A percentile compares a stretch with the other conserved stretches of the same genome.
phyloP scores from a whole-genome alignment of 2,329 filamentous ascomycete genomes.

The Fusarium marasasianum region DNA sequence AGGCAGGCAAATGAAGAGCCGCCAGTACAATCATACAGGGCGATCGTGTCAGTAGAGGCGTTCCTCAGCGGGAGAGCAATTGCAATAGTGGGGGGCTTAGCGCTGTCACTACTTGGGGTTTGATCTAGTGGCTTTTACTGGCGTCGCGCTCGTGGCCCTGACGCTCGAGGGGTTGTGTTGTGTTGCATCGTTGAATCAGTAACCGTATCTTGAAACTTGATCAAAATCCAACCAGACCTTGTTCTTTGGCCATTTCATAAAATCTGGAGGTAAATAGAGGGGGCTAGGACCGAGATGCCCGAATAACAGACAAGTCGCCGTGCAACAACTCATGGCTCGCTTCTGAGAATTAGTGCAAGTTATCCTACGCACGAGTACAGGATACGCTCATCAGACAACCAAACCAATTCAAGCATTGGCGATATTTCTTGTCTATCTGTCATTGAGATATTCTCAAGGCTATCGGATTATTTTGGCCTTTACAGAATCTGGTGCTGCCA shows the following conservation, averaged over 20 bases:
- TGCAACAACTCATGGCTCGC: no score
- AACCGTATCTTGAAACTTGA: fast-evolving
- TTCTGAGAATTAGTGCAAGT: no score
- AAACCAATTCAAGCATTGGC: not conserved
- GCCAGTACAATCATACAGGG: no score
- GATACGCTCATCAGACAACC: no score
- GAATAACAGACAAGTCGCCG: no score
- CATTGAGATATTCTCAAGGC: not conserved
- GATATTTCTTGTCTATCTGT: fast-evolving
- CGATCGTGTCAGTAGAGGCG: not conserved
- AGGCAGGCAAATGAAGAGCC: not conserved
- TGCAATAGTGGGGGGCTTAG: not conserved
- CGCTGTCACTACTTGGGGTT: not conserved
- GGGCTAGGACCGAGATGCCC: fast-evolving
- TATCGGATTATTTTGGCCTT: fast-evolving
- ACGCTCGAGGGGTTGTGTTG: not conserved
- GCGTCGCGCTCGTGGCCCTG: not conserved
- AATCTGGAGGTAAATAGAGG: no score
- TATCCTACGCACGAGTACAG: fast-evolving
- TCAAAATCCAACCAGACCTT: no score
- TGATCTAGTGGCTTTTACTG: not conserved
- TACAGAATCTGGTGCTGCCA: no score
- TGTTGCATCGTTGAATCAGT: not conserved
- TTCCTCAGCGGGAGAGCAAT: not conserved
- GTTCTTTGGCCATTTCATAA: fast-evolving